Evolutionary conservation across 2,329 filamentous ascomycete genomes (phyloP).

Genomic region (Lasiodiplodia hormozganensis): DNA sequence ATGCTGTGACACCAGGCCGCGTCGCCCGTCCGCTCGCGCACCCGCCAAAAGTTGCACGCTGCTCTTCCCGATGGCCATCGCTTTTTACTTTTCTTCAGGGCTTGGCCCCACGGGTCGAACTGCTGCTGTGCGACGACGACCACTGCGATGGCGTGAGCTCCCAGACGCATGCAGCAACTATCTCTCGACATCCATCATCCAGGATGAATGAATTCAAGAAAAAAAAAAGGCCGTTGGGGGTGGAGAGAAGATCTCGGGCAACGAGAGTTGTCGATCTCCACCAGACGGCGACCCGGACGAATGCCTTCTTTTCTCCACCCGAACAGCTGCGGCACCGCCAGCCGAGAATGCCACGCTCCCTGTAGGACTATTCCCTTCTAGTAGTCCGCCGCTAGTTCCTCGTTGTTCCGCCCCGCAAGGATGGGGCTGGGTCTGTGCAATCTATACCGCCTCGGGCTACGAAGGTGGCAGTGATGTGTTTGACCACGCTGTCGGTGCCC

Average conservation of each 20-base stretch:
- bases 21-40: neutral
- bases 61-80: neutral
- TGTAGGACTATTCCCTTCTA: constrained; percentile 4
- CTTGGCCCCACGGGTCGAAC: neutral
- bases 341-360: neutral
- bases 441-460: neutral
- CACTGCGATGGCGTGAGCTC: neutral
- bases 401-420: neutral
- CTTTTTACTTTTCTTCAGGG: constrained; percentile 19
- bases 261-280: neutral
- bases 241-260: neutral
- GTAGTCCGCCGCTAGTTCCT: neutral
- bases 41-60: neutral
- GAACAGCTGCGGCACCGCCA: neutral
- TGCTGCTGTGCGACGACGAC: constrained; percentile 2
- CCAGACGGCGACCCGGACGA: neutral
- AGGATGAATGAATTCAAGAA: too few species aligned
- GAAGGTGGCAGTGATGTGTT: neutral
- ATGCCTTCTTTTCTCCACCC: neutral
- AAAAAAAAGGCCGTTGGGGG: neutral
- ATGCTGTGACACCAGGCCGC: neutral
- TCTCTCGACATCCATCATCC: neutral
- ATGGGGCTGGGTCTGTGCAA: neutral
- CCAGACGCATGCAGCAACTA: neutral
- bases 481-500: neutral